Conservation (phyloP, 2,329 filamentous ascomycete genomes). For the Claviceps spartinae region DNA sequence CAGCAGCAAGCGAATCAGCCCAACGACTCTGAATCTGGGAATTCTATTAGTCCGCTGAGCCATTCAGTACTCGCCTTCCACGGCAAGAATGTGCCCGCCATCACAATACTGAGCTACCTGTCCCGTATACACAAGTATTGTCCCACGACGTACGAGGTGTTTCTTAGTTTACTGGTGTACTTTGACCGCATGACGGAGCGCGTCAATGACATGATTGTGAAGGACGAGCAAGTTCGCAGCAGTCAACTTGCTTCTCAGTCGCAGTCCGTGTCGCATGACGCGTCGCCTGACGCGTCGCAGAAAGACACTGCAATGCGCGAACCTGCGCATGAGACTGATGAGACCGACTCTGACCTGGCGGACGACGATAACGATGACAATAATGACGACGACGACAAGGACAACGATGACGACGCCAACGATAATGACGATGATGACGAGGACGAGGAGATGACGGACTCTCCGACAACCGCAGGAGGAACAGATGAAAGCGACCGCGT, state of each 20-base stretch:
- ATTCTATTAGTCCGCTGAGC: slow-evolving; percentile 42
- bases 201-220: slow-evolving; percentile 69
- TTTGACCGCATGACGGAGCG: slow-evolving; percentile 98
- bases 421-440: slow-evolving; percentile 34
- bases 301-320: slow-evolving; percentile 20
- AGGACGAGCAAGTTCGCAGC: slow-evolving; percentile 43
- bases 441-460: slow-evolving; percentile 20
- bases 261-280: slow-evolving; percentile 6
- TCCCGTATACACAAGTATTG: slow-evolving; percentile 98
- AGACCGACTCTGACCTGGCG: slow-evolving; percentile 36
- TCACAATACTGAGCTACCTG: slow-evolving; percentile 91
- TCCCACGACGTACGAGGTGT: slow-evolving; percentile 95
- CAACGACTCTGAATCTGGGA: slow-evolving; percentile 35
- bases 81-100: slow-evolving; percentile 93
- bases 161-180: slow-evolving; percentile 86
- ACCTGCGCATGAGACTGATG: slow-evolving; percentile 21
- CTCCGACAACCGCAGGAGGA: slow-evolving; percentile 12
- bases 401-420: slow-evolving; percentile 34
- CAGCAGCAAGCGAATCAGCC: slow-evolving; percentile 39
- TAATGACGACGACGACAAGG: slow-evolving; percentile 27
- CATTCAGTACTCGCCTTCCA: slow-evolving; percentile 82
- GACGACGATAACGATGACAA: slow-evolving; percentile 29
- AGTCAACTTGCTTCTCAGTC: slow-evolving; percentile 11
- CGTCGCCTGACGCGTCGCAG: slow-evolving; percentile 6
- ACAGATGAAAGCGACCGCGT: slow-evolving; percentile 12